A percentile compares a stretch with the other conserved stretches of the same genome.
Evolutionary conservation across 2,329 filamentous ascomycete species (phyloP).

Genomic region (Proliferodiscus dingleyae): DNA sequence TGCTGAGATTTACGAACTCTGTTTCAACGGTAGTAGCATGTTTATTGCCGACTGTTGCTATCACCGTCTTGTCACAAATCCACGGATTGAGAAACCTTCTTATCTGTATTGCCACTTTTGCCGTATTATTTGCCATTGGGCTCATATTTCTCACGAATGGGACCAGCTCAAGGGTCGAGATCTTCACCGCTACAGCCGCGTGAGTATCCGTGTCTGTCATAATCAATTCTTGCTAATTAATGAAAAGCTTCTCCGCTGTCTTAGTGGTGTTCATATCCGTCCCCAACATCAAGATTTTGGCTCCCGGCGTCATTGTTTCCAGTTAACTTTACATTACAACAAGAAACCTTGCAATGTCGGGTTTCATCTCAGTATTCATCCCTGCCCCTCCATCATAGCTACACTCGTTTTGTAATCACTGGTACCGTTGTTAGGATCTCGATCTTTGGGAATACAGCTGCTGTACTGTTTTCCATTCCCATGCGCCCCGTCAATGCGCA

Average conservation of each 20-base stretch:
- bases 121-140: constrained; percentile 7
- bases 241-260: background rate
- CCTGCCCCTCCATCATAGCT: constrained; percentile 4
- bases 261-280: no score
- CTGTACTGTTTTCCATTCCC: constrained; percentile 18
- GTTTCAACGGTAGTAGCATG: constrained; percentile 8
- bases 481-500: constrained; percentile 17
- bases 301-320: no score
- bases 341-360: no score
- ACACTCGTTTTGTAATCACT: constrained; percentile 31
- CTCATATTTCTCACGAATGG: constrained; percentile 7
- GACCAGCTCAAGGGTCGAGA: constrained; percentile 3
- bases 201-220: background rate
- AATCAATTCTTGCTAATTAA: background rate
- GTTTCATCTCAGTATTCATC: no score
- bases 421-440: constrained; percentile 37
- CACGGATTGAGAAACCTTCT: constrained; percentile 1
- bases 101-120: constrained; percentile 6
- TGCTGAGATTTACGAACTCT: constrained; percentile 3
- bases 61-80: constrained; percentile 6
- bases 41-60: constrained; percentile 9
- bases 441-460: constrained; percentile 34
- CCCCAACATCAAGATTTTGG: no score
- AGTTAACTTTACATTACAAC: no score
- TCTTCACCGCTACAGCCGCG: constrained; percentile 14